Evolutionary conservation across 192 early-diverging fungal species (phyloP).

Genomic region (Paraglomus brasilianum): DNA sequence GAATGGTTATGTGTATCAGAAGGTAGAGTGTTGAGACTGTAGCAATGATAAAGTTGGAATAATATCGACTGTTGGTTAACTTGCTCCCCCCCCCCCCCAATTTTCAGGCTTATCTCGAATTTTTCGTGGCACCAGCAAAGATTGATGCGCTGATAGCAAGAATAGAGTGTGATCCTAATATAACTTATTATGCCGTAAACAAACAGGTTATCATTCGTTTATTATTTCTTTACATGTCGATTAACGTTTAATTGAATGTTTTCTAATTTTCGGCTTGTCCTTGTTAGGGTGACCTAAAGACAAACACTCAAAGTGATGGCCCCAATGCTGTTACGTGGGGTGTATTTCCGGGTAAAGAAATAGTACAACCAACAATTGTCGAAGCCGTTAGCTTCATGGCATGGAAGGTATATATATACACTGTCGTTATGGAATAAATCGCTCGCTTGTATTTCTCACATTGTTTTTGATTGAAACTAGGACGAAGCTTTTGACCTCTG

Average conservation of each 20-base stretch:
- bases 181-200: conserved; percentile 94
- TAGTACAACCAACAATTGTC: conserved; percentile 96
- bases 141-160: conserved; percentile 71
- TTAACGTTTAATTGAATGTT: background rate
- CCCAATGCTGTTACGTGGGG: conserved; percentile 99
- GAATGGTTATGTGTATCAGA: conserved; percentile 96
- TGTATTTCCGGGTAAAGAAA: conserved; percentile 94
- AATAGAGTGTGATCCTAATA: conserved; percentile 61
- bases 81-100: background rate
- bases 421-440: conserved; percentile 1
- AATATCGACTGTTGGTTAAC: background rate
- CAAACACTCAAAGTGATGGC: conserved; percentile 82
- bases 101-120: conserved; percentile 85
- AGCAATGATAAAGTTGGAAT: background rate
- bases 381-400: conserved; percentile 89
- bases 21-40: conserved; percentile 38
- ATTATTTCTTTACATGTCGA: background rate
- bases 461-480: conserved; percentile 17
- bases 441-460: background rate
- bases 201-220: conserved; percentile 41
- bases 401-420: conserved; percentile 66
- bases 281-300: conserved; percentile 82
- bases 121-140: conserved; percentile 74
- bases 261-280: background rate
- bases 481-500: conserved; percentile 95